Conservation (phyloP, 495 filamentous ascomycete species). For the Penicillium waksmanii region DNA sequence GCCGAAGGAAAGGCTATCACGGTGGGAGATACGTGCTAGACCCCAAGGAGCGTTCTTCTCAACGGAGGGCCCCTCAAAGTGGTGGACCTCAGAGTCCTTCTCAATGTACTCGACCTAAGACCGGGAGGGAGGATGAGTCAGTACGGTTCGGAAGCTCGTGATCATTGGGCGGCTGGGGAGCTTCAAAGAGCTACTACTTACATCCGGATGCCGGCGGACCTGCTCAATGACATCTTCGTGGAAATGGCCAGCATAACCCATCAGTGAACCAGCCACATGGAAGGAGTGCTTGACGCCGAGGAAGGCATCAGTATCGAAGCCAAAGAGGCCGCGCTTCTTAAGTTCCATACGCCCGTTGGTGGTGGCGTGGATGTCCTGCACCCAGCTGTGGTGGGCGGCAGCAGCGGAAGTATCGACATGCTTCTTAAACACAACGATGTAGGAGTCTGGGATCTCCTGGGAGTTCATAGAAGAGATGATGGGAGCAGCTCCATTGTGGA, state of each 20-base stretch:
- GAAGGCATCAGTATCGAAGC: conserved; percentile 71
- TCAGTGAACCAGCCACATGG: conserved; percentile 78
- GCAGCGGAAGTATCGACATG: conserved; percentile 73
- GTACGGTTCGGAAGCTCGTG: conserved; percentile 10
- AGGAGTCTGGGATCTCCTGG: conserved; percentile 82
- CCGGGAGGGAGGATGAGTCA: conserved; percentile 15
- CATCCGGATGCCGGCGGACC: conserved; percentile 95
- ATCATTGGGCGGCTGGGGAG: conserved; percentile 1
- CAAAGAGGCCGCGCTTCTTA: conserved; percentile 83
- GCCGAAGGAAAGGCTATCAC: conserved; percentile 80
- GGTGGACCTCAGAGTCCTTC: conserved; percentile 88
- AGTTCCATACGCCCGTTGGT: conserved; percentile 74
- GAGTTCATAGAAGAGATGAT: conserved; percentile 79
- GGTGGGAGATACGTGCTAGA: conserved; percentile 95
- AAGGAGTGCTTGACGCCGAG: conserved; percentile 92
- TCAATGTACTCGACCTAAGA: conserved; percentile 93
- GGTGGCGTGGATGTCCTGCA: conserved; percentile 70
- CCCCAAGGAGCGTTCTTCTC: conserved; percentile 98
- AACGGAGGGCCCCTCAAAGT: conserved; percentile 60
- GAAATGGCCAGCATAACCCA: conserved; percentile 96
- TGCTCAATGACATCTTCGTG: conserved; percentile 90
- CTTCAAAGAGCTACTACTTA: conserved; percentile 57
- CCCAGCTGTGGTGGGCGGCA: conserved; percentile 83
- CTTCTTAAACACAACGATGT: conserved; percentile 98
- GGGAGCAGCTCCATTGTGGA: conserved; percentile 86